phyloP scores from a whole-genome alignment of 805 yeast species.

The Wickerhamiella siamensis region DNA sequence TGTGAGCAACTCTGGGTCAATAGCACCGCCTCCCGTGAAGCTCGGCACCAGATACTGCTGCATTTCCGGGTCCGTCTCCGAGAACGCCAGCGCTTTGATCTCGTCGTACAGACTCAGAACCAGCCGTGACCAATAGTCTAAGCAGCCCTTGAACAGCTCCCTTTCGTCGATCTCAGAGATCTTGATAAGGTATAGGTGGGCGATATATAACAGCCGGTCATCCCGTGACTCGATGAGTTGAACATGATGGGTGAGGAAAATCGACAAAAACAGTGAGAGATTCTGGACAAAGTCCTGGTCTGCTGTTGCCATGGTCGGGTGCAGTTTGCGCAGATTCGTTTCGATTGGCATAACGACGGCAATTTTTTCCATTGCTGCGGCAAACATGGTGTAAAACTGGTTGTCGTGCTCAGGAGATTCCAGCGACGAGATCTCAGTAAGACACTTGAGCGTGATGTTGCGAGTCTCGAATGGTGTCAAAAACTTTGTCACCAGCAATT shows the following conservation, averaged over 20 bases:
- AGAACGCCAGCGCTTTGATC: constrained; percentile 63
- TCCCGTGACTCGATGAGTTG: constrained; percentile 33
- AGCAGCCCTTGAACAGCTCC: constrained; percentile 86
- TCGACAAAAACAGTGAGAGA: constrained; percentile 80
- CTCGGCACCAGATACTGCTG: constrained; percentile 38
- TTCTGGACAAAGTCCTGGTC: constrained; percentile 94
- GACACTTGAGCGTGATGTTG: constrained; percentile 73
- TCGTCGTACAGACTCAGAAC: constrained; percentile 76
- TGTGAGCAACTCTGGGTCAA: constrained; percentile 66
- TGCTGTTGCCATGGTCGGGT: constrained; percentile 56
- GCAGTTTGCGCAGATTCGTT: constrained; percentile 57
- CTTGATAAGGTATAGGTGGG: constrained; percentile 70
- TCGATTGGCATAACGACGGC: constrained; percentile 52
- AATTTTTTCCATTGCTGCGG: constrained; percentile 57
- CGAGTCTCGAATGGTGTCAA: constrained; percentile 67
- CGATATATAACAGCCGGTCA: constrained; percentile 43
- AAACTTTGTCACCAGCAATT: constrained; percentile 59
- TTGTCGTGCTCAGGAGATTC: constrained; percentile 36
- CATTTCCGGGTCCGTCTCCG: constrained; percentile 60
- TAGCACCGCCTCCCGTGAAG: constrained; percentile 50
- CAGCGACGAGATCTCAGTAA: constrained; percentile 77
- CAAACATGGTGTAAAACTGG: constrained; percentile 57
- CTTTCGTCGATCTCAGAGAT: constrained; percentile 87
- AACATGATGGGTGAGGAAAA: constrained; percentile 73
- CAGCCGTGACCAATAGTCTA: constrained; percentile 85